A percentile compares a stretch with the other conserved stretches of the same genome.
Conservation (phyloP, 495 filamentous ascomycete genomes). For the Thermothielavioides terrestris region DNA sequence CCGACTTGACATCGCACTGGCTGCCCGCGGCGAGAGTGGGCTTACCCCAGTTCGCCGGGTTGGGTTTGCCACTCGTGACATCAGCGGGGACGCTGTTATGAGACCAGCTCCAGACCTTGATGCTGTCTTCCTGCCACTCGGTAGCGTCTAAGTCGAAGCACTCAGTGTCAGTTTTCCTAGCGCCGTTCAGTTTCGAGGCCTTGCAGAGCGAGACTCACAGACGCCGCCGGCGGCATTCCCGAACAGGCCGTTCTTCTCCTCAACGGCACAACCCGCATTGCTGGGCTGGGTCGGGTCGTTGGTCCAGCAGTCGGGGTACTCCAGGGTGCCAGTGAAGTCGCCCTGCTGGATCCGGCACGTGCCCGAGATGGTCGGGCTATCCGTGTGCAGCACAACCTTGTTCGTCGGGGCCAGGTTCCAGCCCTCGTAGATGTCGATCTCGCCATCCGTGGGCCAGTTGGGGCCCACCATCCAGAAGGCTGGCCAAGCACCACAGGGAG, state of each 20-base stretch:
- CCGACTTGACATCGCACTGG: slow-evolving; percentile 36
- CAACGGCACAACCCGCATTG: slow-evolving; percentile 31
- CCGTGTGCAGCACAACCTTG: slow-evolving; percentile 65
- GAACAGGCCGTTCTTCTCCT: slow-evolving; percentile 40
- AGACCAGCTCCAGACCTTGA: slow-evolving; percentile 71
- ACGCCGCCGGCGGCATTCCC: slow-evolving; percentile 63
- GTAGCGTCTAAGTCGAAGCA: slow-evolving; percentile 45
- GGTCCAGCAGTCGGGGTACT: slow-evolving; percentile 50
- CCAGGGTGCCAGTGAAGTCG: slow-evolving; percentile 40
- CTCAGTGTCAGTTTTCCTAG: background rate
- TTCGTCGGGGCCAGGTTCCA: slow-evolving; percentile 60
- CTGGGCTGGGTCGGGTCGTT: slow-evolving; percentile 18
- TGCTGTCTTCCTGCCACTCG: slow-evolving; percentile 55
- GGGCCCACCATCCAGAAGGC: slow-evolving; percentile 64
- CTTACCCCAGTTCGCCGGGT: slow-evolving; percentile 54
- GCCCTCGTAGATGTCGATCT: slow-evolving; percentile 86
- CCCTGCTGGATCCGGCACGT: slow-evolving; percentile 44
- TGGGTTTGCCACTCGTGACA: slow-evolving; percentile 49
- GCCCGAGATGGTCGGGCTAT: slow-evolving; percentile 47
- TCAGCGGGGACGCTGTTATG: slow-evolving; percentile 38
- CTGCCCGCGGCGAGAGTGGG: slow-evolving; percentile 49
- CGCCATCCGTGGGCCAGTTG: slow-evolving; percentile 69
- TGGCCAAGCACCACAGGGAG: slow-evolving; percentile 53
- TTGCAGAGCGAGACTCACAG: slow-evolving; percentile 14
- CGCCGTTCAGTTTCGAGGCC: no score